Evolutionary conservation across 805 yeast genomes (phyloP), one percentile per base, ranked within the genome.

Genomic region (Ogataea angusta): DNA sequence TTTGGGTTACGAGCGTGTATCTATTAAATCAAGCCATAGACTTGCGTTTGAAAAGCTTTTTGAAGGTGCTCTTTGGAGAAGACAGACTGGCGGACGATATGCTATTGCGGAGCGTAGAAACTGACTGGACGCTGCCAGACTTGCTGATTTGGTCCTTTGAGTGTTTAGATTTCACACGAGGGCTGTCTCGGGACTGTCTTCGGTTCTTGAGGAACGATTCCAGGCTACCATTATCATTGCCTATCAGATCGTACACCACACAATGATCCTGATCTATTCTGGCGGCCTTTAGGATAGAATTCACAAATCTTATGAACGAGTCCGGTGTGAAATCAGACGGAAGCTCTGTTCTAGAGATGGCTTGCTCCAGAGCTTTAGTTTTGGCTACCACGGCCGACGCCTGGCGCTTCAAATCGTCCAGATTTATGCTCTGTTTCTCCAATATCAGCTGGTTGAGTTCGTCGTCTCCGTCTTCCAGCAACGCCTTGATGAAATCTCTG

Each of bases 401-500:
- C 41, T 62, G 63, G 17, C 53, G 51, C 35, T 45, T 45, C 22
- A 61, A 32, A 24, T 60, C 59, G 10, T 45, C 42, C 12, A 60
- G 33, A 1, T 49, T 43, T 16, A 53, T 46, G 14, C 49, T 51
- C 14, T 51, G 48, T 10, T 47, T 52, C 21, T 45, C 36, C n/a
- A 50, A 30, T 14, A 56, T 33, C 10, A 52, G 33, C 25, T 51
- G 52, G 35, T 51, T 58, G 29, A 59, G 46, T 10, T 55, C 57
- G 25, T 58, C 60, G 36, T 52, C 53, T 8, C 52, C 52, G 19
- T 54, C 53, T 22, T 57, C 56, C 22, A 69, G 42, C 9, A 68
- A 45, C 53, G 73, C 68, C 52, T 72, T 72, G 36, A 79, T 66
- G 55, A 80, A 77, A 17, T 80, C 78, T 44, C 76, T 82, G 4